Evolutionary conservation across 768 basidiomycete genomes (phyloP), one percentile per base, ranked within the genome.

Genomic region (Pisolithus tinctorius): DNA sequence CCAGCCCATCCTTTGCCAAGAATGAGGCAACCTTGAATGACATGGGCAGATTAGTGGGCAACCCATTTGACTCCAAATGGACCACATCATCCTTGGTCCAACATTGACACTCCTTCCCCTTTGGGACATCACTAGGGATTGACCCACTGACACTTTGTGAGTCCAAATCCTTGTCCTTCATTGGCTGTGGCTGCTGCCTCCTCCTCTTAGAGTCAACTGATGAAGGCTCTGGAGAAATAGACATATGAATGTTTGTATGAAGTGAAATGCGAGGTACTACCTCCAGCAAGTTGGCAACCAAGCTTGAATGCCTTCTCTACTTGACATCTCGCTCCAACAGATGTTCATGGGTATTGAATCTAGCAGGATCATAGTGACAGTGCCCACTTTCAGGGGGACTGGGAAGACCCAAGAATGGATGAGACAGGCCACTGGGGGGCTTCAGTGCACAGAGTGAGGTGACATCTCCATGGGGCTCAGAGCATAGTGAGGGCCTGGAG

Each of bases 161-260:
- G n/a, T n/a, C n/a, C n/a, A n/a, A n/a, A n/a, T n/a, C n/a, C n/a
- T n/a, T n/a, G n/a, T n/a, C n/a, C n/a, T n/a, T n/a, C n/a, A n/a
- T n/a, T n/a, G n/a, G n/a, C n/a, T n/a, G n/a, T n/a, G n/a, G n/a
- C n/a, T n/a, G n/a, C n/a, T n/a, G n/a, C n/a, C n/a, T n/a, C n/a
- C n/a, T n/a, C n/a, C n/a, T n/a, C n/a, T n/a, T n/a, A n/a, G n/a
- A n/a, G n/a, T n/a, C n/a, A n/a, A n/a, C n/a, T n/a, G n/a, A n/a
- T n/a, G n/a, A n/a, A n/a, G n/a, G n/a, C n/a, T n/a, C n/a, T 5
- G 84, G 84, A 51, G 82, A 84, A 63, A 83, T 84, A 1, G 85
- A 85, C 44, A 72, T 68, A 26, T 80, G 79, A 38, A 63, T 60
- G 16, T 61, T 48, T 60, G 49, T 57, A 49, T 65, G 70, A 50